Percentiles rank a stretch among this genome's conserved stretches.
phyloP scores from a whole-genome alignment of 257 asterid genomes.

The Salvia miltiorrhiza region DNA sequence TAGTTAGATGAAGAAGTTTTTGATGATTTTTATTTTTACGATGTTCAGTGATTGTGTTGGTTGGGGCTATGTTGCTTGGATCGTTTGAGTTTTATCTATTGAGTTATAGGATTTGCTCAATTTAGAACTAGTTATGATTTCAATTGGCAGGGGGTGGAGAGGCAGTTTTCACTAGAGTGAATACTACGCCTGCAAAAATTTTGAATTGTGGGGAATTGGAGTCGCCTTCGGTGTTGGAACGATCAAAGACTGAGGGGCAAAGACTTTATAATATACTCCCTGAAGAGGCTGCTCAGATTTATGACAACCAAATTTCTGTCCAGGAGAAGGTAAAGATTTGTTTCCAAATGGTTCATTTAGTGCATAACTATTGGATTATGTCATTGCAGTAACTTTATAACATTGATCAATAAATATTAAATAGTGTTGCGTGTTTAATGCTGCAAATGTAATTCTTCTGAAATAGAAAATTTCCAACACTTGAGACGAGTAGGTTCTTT shows the following conservation, averaged over 20 bases:
- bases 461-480: background rate
- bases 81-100: background rate
- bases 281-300: conserved; percentile 69
- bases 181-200: conserved; percentile 48
- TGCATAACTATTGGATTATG: background rate
- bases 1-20: background rate
- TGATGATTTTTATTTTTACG: background rate
- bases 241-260: conserved; percentile 67
- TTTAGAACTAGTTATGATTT: background rate
- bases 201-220: conserved; percentile 34
- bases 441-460: background rate
- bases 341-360: background rate
- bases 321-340: conserved; percentile 65
- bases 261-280: conserved; percentile 42
- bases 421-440: background rate
- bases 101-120: background rate
- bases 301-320: conserved; percentile 57
- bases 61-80: background rate
- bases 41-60: background rate
- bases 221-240: conserved; percentile 37
- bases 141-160: conserved; percentile 44
- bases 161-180: conserved; percentile 42
- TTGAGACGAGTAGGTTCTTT: background rate
- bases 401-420: background rate
- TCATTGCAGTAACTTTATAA: background rate